Conservation (phyloP, 2,329 filamentous ascomycete genomes). For the Botrytis galanthina region DNA sequence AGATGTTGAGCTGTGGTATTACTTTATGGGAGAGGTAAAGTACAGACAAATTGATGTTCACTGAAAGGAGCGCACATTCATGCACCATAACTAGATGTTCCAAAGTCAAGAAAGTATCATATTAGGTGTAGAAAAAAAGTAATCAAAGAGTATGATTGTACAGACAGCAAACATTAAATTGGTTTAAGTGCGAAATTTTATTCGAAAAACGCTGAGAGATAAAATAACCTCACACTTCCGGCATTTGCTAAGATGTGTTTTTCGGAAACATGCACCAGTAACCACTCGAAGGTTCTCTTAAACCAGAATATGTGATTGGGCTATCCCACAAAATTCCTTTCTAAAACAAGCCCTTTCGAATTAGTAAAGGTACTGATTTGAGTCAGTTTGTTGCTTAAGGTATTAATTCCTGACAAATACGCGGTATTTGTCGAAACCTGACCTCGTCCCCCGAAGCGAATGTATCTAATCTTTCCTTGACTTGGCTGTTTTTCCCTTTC, state of each 20-base stretch:
- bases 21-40: not conserved
- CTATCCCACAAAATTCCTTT: not conserved
- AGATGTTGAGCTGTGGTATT: not conserved
- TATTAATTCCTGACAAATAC: not conserved
- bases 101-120: not conserved
- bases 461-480: not conserved
- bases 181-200: no score
- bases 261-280: not conserved
- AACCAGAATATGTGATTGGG: not conserved
- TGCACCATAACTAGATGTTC: not conserved
- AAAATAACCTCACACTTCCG: no score
- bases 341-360: not conserved
- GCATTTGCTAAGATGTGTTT: not conserved
- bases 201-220: no score
- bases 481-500: accelerated
- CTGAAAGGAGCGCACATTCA: not conserved
- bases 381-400: not conserved
- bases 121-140: not conserved
- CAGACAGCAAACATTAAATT: not conserved
- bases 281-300: not conserved
- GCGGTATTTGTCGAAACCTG: not conserved
- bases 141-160: not conserved
- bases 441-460: not conserved
- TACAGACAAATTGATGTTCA: not conserved
- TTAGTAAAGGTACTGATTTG: not conserved